Conservation (phyloP, 2,329 filamentous ascomycete species). For the Cladophialophora carrionii region DNA sequence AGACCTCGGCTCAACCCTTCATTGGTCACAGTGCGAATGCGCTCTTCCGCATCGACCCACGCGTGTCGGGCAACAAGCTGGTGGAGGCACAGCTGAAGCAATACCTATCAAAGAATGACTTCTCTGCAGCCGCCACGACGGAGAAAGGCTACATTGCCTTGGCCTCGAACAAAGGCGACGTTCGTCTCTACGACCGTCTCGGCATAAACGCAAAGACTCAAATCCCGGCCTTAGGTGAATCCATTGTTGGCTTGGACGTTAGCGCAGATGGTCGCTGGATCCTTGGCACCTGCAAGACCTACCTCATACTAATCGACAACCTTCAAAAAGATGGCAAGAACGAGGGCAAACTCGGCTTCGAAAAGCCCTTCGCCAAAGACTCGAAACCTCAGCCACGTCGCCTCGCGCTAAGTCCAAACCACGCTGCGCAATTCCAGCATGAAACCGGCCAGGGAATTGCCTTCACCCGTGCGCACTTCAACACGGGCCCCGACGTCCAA, state of each 20-base stretch:
- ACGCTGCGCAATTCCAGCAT: conserved; percentile 96
- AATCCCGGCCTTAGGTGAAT: conserved; percentile 90
- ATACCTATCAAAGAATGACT: conserved; percentile 95
- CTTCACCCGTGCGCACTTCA: conserved; percentile 93
- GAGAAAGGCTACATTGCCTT: conserved; percentile 97
- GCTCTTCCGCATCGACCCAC: conserved; percentile 90
- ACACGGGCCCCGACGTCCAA: conserved; percentile 75
- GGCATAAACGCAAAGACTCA: conserved; percentile 98
- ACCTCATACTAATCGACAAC: conserved; percentile 89
- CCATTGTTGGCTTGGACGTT: conserved; percentile 92
- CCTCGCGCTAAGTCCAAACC: conserved; percentile 82
- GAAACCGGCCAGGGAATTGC: conserved; percentile 84
- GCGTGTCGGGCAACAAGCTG: conserved; percentile 85
- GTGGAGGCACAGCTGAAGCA: conserved; percentile 93
- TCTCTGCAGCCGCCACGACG: conserved; percentile 90
- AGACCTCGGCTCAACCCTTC: conserved; percentile 94
- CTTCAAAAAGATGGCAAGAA: conserved; percentile 93
- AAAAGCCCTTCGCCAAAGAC: conserved; percentile 89
- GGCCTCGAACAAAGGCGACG: conserved; percentile 95
- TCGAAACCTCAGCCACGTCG: conserved; percentile 91
- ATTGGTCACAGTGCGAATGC: conserved; percentile 90
- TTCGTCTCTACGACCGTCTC: conserved; percentile 92
- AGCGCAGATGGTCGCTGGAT: conserved; percentile 96
- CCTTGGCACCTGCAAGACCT: conserved; percentile 89
- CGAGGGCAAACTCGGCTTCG: conserved; percentile 96